Evolutionary conservation across 2,329 filamentous ascomycete genomes (phyloP).

Genomic region (Dendryphion nanum): DNA sequence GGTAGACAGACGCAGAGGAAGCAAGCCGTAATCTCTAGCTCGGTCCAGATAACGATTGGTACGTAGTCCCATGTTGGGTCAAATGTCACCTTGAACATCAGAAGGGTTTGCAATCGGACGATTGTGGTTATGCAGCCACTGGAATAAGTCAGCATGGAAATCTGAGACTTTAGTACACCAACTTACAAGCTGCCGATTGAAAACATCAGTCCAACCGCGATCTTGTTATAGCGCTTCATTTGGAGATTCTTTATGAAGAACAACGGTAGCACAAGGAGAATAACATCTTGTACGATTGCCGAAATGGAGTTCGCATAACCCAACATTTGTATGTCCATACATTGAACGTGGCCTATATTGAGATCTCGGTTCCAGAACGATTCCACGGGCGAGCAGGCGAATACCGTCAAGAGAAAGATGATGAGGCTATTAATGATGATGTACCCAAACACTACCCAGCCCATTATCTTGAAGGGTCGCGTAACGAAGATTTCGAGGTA

Average conservation of each 20-base stretch:
- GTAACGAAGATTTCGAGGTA: constrained; percentile 29
- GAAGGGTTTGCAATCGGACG: constrained; percentile 20
- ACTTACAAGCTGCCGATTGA: constrained; percentile 21
- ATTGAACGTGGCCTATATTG: constrained; percentile 22
- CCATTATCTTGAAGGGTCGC: constrained; percentile 11
- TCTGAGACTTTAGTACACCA: not conserved
- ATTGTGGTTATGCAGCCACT: constrained; percentile 27
- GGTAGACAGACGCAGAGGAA: constrained; percentile 25
- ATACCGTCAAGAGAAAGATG: constrained; percentile 19
- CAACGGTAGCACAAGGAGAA: constrained; percentile 23
- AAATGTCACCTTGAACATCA: constrained; percentile 19
- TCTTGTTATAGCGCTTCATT: constrained; percentile 18
- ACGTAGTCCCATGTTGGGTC: constrained; percentile 30
- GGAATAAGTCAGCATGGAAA: too few relatives aligned
- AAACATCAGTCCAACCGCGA: constrained; percentile 26
- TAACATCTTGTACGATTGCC: constrained; percentile 25
- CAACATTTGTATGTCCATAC: constrained; percentile 17
- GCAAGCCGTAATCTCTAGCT: constrained; percentile 19
- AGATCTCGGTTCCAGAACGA: constrained; percentile 28
- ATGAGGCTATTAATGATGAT: constrained; percentile 15
- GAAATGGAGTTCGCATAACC: constrained; percentile 20
- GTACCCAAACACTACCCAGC: constrained; percentile 14
- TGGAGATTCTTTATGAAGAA: constrained; percentile 20
- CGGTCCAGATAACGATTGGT: constrained; percentile 22
- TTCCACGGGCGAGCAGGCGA: constrained; percentile 21